phyloP scores from a whole-genome alignment of 2,329 filamentous ascomycete species.

The Aspergillus nomiae region DNA sequence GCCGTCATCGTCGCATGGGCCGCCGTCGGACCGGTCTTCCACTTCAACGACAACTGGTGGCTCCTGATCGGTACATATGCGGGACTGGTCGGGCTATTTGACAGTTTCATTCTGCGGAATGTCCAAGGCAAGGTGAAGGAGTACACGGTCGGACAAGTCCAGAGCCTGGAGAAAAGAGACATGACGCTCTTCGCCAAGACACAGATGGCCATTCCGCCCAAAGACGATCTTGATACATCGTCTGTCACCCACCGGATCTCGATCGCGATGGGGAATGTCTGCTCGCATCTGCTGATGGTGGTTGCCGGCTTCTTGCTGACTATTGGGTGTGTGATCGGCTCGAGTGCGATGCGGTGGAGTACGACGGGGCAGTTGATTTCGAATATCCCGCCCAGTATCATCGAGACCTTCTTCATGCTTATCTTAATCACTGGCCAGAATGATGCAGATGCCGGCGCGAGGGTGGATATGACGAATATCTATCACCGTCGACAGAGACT shows the following conservation, averaged over 20 bases:
- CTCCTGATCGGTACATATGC: conserved; percentile 53
- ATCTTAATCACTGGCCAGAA: conserved; percentile 38
- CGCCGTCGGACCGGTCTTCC: conserved; percentile 41
- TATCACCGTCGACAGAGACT: conserved; percentile 19
- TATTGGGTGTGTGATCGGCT: conserved; percentile 29
- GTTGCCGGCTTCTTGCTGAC: conserved; percentile 27
- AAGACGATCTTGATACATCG: neutral
- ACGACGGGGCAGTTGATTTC: conserved; percentile 37
- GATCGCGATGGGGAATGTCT: conserved; percentile 22
- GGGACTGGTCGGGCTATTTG: conserved; percentile 48
- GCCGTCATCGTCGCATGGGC: conserved; percentile 43
- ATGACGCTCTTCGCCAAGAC: neutral
- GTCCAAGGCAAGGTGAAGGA: conserved; percentile 35
- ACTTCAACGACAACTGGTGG: conserved; percentile 51
- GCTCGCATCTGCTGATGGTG: conserved; percentile 33
- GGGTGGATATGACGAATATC: conserved; percentile 16
- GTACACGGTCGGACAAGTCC: conserved; percentile 21
- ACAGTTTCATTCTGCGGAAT: conserved; percentile 51
- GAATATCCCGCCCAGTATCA: conserved; percentile 39
- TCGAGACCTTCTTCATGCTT: conserved; percentile 39
- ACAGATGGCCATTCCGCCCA: conserved; percentile 7
- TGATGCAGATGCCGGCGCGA: conserved; percentile 24
- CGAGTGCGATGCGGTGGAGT: conserved; percentile 35
- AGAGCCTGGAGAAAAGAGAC: conserved; percentile 17
- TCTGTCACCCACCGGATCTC: conserved; percentile 27